These are phyloP conservation scores for Serendipita indica DNA, from an alignment of 768 basidiomycete genomes.

Conservation along the genomic window DNA sequence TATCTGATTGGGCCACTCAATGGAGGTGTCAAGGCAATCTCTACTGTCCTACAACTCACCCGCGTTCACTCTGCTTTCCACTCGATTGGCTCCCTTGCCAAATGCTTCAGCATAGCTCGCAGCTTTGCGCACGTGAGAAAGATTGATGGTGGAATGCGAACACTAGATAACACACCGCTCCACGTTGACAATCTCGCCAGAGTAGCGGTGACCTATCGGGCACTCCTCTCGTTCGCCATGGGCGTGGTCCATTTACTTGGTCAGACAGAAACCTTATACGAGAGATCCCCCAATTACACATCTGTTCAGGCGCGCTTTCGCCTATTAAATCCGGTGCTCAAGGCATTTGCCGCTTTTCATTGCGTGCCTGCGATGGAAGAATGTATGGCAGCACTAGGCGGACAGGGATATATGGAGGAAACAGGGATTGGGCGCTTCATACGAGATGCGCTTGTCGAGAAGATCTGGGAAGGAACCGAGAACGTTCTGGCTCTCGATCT, in stretches of 20 bases:
- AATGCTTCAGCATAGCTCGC: slow-evolving; percentile 48
- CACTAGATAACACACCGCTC: slow-evolving; percentile 40
- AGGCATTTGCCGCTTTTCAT: slow-evolving; percentile 56
- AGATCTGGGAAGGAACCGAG: slow-evolving; percentile 66
- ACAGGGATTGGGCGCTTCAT: slow-evolving; percentile 53
- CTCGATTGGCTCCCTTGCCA: slow-evolving; percentile 42
- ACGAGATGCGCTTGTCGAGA: slow-evolving; percentile 57
- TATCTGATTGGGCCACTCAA: slow-evolving; percentile 46
- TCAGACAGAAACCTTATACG: slow-evolving; percentile 32
- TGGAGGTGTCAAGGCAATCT: slow-evolving; percentile 49
- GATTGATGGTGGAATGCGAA: slow-evolving; percentile 35
- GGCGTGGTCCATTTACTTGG: slow-evolving; percentile 46
- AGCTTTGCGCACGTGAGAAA: slow-evolving; percentile 46
- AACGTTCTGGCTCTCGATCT: slow-evolving; percentile 52
- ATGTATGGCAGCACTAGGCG: slow-evolving; percentile 58
- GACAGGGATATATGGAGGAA: slow-evolving; percentile 76
- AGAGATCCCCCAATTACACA: background rate
- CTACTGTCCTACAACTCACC: slow-evolving; percentile 64
- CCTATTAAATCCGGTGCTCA: slow-evolving; percentile 22
- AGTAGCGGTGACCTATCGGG: slow-evolving; percentile 47
- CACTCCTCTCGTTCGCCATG: slow-evolving; percentile 47
- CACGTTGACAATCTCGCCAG: slow-evolving; percentile 53
- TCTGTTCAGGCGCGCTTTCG: slow-evolving; percentile 1
- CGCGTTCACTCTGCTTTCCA: slow-evolving; percentile 49
- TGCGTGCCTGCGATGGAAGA: slow-evolving; percentile 52